Percentiles rank a stretch among this genome's conserved stretches.
Conservation (phyloP, 371 early-diverging fungal species). For the Mortierella sp. region DNA sequence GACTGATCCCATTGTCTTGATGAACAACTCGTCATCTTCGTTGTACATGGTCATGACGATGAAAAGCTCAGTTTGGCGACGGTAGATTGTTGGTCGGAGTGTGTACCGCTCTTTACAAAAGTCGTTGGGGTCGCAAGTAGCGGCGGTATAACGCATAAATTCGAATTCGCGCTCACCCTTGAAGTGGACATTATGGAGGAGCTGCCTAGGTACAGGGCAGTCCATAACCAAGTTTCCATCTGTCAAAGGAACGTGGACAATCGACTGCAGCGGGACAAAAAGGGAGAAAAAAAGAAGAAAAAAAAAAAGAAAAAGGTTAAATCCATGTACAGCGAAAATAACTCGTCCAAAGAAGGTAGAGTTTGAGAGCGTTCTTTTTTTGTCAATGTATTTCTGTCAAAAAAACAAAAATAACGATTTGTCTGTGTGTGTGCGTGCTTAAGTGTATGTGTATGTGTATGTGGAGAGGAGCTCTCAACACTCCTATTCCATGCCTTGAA, state of each 20-base stretch:
- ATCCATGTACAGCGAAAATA: too few species aligned
- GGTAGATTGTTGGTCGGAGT: slow-evolving; percentile 61
- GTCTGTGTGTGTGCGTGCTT: too few species aligned
- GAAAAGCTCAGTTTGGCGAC: slow-evolving; percentile 71
- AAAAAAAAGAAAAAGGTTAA: background rate
- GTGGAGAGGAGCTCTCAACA: too few species aligned
- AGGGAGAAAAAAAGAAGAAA: background rate
- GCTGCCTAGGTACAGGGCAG: slow-evolving; percentile 65
- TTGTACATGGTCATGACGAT: slow-evolving; percentile 82
- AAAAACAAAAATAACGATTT: too few species aligned
- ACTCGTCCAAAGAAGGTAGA: too few species aligned
- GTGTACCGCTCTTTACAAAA: slow-evolving; percentile 61
- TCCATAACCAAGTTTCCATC: slow-evolving; percentile 67
- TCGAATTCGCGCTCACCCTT: slow-evolving; percentile 71
- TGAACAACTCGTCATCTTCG: slow-evolving; percentile 73
- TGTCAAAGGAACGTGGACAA: slow-evolving; percentile 61
- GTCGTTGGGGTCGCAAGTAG: slow-evolving; percentile 70
- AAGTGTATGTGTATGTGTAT: too few species aligned
- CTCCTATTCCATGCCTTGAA: too few species aligned
- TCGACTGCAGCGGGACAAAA: slow-evolving; percentile 11
- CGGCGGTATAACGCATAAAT: slow-evolving; percentile 82
- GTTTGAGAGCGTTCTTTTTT: too few species aligned
- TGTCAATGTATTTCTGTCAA: too few species aligned
- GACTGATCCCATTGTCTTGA: slow-evolving; percentile 79
- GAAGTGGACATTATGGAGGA: slow-evolving; percentile 51